These are phyloP conservation scores for Dispira parvispora DNA, from an alignment of 192 early-diverging fungal species.

Conservation along the genomic window DNA sequence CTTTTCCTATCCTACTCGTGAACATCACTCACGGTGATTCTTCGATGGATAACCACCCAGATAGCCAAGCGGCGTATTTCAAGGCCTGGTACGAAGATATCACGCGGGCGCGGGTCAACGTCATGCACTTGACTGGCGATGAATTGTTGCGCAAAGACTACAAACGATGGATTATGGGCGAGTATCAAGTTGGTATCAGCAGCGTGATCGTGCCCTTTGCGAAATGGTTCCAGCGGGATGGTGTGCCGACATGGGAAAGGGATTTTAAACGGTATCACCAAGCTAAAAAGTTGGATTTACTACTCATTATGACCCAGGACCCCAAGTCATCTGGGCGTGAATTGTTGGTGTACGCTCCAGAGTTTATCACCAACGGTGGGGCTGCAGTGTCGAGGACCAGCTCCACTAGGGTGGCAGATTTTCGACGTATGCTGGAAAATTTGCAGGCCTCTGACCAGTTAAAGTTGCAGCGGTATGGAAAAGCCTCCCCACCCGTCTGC, in stretches of 20 bases:
- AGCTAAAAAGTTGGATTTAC: background rate
- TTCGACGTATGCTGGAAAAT: too few relatives aligned
- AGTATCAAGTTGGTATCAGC: conserved; percentile 25
- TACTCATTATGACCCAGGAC: background rate
- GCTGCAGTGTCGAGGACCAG: too few relatives aligned
- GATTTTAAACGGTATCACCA: background rate
- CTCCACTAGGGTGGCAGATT: too few relatives aligned
- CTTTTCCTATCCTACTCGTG: background rate
- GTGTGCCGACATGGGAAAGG: background rate
- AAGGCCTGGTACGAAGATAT: conserved; percentile 5
- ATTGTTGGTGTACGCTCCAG: conserved; percentile 4
- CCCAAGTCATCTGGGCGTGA: background rate
- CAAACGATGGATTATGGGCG: conserved; percentile 24
- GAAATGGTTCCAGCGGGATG: conserved; percentile 28
- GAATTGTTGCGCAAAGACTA: conserved; percentile 32
- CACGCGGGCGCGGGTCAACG: conserved; percentile 21
- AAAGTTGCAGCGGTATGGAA: too few relatives aligned
- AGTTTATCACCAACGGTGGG: too few relatives aligned
- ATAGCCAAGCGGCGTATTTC: background rate
- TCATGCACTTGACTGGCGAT: conserved; percentile 16
- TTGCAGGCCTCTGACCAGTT: too few relatives aligned
- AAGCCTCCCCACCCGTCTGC: too few relatives aligned
- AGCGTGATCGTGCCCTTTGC: conserved; percentile 20
- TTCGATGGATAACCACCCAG: background rate
- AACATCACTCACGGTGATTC: background rate